Evolutionary conservation across 1,139 yeast genomes (phyloP).

Genomic region (Komagataea norvegica): DNA sequence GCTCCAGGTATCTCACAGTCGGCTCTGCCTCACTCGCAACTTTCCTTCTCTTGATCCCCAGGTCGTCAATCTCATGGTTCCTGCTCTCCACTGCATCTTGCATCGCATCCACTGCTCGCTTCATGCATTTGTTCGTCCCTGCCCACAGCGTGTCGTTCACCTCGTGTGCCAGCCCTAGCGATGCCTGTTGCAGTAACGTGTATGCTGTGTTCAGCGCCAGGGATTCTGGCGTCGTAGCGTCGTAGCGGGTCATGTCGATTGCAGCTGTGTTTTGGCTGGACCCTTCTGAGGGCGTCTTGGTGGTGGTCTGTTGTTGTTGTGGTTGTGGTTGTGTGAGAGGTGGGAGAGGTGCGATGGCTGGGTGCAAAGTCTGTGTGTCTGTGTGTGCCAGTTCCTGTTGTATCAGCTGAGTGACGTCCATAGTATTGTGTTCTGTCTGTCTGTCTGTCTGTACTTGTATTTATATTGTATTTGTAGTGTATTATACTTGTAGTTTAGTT

Average conservation of each 20-base stretch:
- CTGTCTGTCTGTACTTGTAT: not conserved
- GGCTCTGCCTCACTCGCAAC: slow-evolving; percentile 16
- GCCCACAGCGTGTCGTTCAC: slow-evolving; percentile 20
- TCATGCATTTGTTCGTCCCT: slow-evolving; percentile 14
- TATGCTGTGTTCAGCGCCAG: slow-evolving; percentile 18
- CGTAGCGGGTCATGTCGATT: slow-evolving; percentile 18
- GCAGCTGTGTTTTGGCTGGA: slow-evolving; percentile 17
- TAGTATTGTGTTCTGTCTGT: not conserved
- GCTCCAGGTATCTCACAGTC: slow-evolving; percentile 16
- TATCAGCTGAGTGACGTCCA: slow-evolving; percentile 2
- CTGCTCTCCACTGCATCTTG: slow-evolving; percentile 12
- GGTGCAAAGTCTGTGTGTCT: slow-evolving; percentile 2
- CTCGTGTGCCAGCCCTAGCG: slow-evolving; percentile 11
- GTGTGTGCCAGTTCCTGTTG: slow-evolving; percentile 1
- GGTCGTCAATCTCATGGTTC: slow-evolving; percentile 16
- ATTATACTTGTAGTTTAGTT: not conserved
- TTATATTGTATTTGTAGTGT: not conserved
- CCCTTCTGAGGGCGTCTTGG: not conserved
- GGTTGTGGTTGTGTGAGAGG: not conserved
- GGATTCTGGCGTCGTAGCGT: slow-evolving; percentile 14
- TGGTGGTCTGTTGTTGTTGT: too few species aligned
- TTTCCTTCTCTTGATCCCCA: slow-evolving; percentile 18
- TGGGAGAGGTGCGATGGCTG: not conserved
- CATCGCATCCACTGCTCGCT: slow-evolving; percentile 11
- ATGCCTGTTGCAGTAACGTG: slow-evolving; percentile 15